Evolutionary conservation across 2,329 filamentous ascomycete species (phyloP).

Genomic region (Cladophialophora yegresii): DNA sequence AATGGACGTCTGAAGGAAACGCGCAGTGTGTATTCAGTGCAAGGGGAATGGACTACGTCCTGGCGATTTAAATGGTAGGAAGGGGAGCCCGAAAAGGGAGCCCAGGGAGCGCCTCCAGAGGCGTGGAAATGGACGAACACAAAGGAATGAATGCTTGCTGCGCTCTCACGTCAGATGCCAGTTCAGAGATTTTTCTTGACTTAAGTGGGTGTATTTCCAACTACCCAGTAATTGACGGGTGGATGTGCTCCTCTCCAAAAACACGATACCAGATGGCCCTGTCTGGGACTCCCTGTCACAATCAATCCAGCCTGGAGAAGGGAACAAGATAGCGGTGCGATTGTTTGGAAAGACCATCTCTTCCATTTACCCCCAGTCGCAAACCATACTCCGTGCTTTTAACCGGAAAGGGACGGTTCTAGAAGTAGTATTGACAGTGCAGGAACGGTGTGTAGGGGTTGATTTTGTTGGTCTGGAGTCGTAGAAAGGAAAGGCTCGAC

Average conservation of each 20-base stretch:
- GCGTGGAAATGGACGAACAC: background rate
- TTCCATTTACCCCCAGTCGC: background rate
- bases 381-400: slow-evolving; percentile 10
- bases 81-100: background rate
- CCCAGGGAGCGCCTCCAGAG: background rate
- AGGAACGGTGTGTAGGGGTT: slow-evolving; percentile 1
- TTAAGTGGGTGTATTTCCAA: background rate
- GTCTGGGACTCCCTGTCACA: background rate
- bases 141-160: too few relatives aligned
- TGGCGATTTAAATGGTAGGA: background rate
- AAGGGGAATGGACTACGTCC: background rate
- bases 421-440: background rate
- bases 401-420: background rate
- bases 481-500: background rate
- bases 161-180: background rate
- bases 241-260: slow-evolving; percentile 3
- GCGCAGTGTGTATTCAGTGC: background rate
- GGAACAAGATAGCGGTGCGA: background rate
- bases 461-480: background rate
- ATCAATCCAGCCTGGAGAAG: background rate
- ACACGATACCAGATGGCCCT: background rate
- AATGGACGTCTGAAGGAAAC: background rate
- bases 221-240: background rate
- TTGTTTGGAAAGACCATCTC: background rate
- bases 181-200: background rate